These are phyloP conservation scores for Neurospora sp. DNA, from an alignment of 495 filamentous ascomycete genomes.

Conservation along the genomic window DNA sequence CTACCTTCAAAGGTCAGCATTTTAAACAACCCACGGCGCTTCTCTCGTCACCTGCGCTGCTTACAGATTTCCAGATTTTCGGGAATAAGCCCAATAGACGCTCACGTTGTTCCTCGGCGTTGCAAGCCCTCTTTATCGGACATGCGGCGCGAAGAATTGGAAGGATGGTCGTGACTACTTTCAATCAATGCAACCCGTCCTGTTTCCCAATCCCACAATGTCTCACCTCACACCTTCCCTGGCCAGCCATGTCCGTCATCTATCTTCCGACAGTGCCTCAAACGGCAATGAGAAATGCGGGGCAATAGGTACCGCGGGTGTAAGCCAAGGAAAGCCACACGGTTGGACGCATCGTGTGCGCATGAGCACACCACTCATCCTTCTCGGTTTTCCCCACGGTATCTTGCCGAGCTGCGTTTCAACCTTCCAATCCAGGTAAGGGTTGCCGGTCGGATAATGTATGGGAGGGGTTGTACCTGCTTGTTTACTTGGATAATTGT, in stretches of 20 bases:
- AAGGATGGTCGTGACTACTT: background rate
- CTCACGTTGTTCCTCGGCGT: background rate
- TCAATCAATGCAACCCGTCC: background rate
- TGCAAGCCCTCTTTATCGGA: background rate
- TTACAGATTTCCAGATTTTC: background rate
- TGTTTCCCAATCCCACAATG: background rate
- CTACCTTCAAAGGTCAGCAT: background rate
- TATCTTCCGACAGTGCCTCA: background rate
- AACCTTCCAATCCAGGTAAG: background rate
- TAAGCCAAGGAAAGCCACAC: background rate
- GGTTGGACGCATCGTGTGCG: background rate
- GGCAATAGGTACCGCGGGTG: background rate
- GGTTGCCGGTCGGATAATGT: background rate
- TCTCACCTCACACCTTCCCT: background rate
- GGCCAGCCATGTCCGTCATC: background rate
- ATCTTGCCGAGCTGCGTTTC: background rate
- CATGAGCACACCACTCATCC: background rate
- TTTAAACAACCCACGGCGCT: background rate
- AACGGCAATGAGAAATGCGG: background rate
- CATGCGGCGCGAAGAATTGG: background rate
- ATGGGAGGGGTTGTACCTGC: background rate
- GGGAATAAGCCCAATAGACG: background rate
- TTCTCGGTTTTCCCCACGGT: background rate
- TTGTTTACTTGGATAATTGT: background rate
- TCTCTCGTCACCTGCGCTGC: background rate